Percentiles rank a stretch among this genome's conserved stretches.
Evolutionary conservation across 306 rosid species (phyloP).

Genomic region (Clitoria ternatea): DNA sequence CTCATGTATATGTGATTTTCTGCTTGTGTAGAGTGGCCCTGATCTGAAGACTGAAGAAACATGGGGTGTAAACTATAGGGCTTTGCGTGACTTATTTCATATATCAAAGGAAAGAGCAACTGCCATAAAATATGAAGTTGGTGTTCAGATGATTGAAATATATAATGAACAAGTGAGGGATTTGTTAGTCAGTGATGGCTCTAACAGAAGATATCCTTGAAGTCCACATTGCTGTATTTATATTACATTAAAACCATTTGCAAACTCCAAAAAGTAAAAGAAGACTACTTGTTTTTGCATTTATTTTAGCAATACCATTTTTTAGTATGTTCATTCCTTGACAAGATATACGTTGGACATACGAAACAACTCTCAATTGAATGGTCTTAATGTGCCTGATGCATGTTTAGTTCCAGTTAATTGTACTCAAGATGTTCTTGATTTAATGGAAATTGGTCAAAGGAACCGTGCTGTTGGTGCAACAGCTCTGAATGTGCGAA

Average conservation of each 20-base stretch:
- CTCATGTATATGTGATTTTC: neutral
- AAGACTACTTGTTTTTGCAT: neutral
- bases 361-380: conserved; percentile 90
- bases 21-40: conserved; percentile 75
- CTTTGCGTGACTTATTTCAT: conserved; percentile 83
- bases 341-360: conserved; percentile 73
- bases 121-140: conserved; percentile 78
- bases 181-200: conserved; percentile 82
- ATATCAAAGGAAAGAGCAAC: conserved; percentile 71
- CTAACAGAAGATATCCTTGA: conserved; percentile 93
- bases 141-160: conserved; percentile 96
- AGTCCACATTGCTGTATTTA: neutral
- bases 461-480: conserved; percentile 92
- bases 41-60: conserved; percentile 79
- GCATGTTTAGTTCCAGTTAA: conserved; percentile 83
- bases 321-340: conserved; percentile 37
- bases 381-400: conserved; percentile 96
- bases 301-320: conserved; percentile 1
- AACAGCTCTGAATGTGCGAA: conserved; percentile 90
- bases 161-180: conserved; percentile 98
- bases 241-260: neutral
- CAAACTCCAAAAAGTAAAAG: neutral
- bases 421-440: conserved; percentile 88
- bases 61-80: conserved; percentile 96
- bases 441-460: conserved; percentile 85